phyloP scores from a whole-genome alignment of 2,329 filamentous ascomycete species.

The Botrytis fabae region DNA sequence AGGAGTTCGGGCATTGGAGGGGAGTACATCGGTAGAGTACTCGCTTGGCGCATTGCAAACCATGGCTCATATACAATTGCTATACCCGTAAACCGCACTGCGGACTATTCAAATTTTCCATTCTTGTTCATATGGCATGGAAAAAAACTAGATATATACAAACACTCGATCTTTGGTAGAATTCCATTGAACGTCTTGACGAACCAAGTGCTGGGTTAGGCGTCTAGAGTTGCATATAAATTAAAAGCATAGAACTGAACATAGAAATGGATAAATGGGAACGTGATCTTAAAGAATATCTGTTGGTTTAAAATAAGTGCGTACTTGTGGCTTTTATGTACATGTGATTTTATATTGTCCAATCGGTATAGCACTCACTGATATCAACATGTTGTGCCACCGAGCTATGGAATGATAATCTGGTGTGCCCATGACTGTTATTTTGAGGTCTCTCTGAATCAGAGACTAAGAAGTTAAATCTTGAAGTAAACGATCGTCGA shows the following conservation, averaged over 20 bases:
- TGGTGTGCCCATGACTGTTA: not conserved
- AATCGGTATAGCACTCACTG: not conserved
- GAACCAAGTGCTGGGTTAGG: conserved; percentile 22
- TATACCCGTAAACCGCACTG: conserved; percentile 21
- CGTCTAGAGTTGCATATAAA: conserved; percentile 21
- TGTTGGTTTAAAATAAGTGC: not conserved
- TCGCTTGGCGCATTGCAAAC: conserved; percentile 18
- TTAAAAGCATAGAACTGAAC: conserved; percentile 3
- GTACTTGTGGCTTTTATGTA: not conserved
- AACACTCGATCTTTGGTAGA: conserved; percentile 21
- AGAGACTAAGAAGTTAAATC: not conserved
- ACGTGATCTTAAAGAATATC: not conserved
- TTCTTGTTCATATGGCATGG: conserved; percentile 19
- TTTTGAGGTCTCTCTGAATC: not conserved
- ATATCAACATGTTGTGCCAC: not conserved
- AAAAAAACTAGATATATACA: conserved; percentile 10
- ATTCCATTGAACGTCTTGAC: conserved; percentile 21
- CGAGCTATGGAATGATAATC: not conserved
- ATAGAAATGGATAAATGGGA: conserved; percentile 2
- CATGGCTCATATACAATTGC: conserved; percentile 20
- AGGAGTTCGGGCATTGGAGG: conserved; percentile 15
- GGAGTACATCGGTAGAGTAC: conserved; percentile 21
- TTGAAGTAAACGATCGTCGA: not conserved
- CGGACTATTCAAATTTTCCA: conserved; percentile 16
- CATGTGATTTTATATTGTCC: not conserved